Conservation (phyloP, 1,139 yeast species). For the Pneumocystis jirovecii region DNA sequence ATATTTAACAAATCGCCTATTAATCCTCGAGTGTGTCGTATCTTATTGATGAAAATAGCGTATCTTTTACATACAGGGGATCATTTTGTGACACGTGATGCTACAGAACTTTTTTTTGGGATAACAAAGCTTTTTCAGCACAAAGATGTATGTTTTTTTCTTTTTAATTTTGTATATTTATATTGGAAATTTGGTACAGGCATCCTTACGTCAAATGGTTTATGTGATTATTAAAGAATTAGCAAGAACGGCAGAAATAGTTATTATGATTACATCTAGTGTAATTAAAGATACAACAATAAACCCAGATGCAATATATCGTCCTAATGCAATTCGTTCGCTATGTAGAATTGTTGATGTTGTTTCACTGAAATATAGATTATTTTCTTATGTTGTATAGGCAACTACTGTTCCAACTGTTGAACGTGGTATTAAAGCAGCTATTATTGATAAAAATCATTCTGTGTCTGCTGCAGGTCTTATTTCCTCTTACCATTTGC, state of each 20-base stretch:
- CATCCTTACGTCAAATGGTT: conserved; percentile 81
- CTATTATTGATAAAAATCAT: conserved; percentile 84
- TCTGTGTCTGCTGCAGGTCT: conserved; percentile 83
- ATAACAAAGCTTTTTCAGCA: conserved; percentile 91
- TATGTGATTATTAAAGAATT: conserved; percentile 88
- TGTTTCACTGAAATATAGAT: background rate
- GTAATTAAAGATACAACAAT: conserved; percentile 92
- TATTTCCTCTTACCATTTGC: conserved; percentile 73
- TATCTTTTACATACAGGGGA: conserved; percentile 56
- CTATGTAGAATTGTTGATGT: conserved; percentile 70
- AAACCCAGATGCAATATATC: conserved; percentile 66
- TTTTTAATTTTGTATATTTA: background rate
- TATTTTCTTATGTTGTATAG: background rate
- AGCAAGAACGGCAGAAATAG: conserved; percentile 71
- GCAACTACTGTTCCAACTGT: conserved; percentile 86
- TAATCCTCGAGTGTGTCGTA: conserved; percentile 74
- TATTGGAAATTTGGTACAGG: conserved; percentile 16
- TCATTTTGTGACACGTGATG: conserved; percentile 72
- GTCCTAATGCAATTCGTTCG: conserved; percentile 91
- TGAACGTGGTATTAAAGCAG: conserved; percentile 82
- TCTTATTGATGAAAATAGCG: conserved; percentile 49
- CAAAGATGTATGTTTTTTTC: conserved; percentile 34
- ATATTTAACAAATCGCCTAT: conserved; percentile 88
- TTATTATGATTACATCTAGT: conserved; percentile 92
- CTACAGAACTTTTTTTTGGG: conserved; percentile 84